A percentile compares a stretch with the other conserved stretches of the same genome.
Evolutionary conservation across 2,329 filamentous ascomycete species (phyloP).

Genomic region (Coleophoma cylindrospora): DNA sequence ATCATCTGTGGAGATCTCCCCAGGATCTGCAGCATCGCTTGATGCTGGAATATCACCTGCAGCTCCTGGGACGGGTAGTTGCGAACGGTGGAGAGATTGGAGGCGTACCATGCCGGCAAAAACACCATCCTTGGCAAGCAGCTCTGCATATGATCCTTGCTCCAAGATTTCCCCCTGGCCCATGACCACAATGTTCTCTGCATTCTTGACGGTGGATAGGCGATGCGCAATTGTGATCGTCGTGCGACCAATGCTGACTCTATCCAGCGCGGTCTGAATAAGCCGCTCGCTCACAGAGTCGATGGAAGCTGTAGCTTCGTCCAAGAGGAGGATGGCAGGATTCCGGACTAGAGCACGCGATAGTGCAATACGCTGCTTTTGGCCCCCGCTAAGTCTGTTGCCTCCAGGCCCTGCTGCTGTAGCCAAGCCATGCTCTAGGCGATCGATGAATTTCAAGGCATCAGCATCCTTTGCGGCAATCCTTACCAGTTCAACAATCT

Average conservation of each 20-base stretch:
- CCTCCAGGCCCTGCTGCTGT: slow-evolving; percentile 95
- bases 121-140: slow-evolving; percentile 65
- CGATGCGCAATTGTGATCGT: slow-evolving; percentile 96
- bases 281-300: slow-evolving; percentile 94
- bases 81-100: not conserved
- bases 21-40: not conserved
- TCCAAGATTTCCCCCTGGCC: slow-evolving; percentile 79
- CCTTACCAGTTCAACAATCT: slow-evolving; percentile 54
- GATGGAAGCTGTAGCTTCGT: slow-evolving; percentile 90
- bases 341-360: slow-evolving; percentile 89
- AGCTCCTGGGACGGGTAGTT: not conserved
- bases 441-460: slow-evolving; percentile 83
- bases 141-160: slow-evolving; percentile 79
- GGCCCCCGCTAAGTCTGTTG: slow-evolving; percentile 86
- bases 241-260: slow-evolving; percentile 78
- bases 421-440: slow-evolving; percentile 82
- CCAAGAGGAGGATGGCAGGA: slow-evolving; percentile 85
- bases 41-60: not conserved
- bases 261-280: slow-evolving; percentile 88
- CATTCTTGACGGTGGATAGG: slow-evolving; percentile 87
- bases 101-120: slow-evolving; percentile 30
- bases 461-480: slow-evolving; percentile 87
- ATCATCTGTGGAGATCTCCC: too few species aligned
- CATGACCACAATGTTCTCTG: slow-evolving; percentile 96
- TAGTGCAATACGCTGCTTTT: slow-evolving; percentile 96